Evolutionary conservation across 106 monocot species (phyloP).

Genomic region (Phalaenopsis equestris): DNA sequence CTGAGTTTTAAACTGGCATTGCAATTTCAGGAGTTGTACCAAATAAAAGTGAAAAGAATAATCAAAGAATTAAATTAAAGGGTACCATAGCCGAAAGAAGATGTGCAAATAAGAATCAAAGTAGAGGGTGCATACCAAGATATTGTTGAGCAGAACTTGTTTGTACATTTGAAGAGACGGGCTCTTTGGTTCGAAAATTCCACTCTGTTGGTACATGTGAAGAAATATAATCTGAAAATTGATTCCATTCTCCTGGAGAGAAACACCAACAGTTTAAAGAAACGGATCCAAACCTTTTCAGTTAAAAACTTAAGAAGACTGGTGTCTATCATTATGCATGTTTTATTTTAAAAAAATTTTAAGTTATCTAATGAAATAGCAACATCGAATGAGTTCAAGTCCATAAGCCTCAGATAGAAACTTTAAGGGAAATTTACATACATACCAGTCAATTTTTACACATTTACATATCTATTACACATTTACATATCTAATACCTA

Average conservation of each 20-base stretch:
- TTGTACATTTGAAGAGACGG: slow-evolving; percentile 6
- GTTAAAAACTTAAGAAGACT: not conserved
- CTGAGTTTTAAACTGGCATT: too few relatives aligned
- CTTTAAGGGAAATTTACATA: not conserved
- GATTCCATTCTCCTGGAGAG: slow-evolving; percentile 8
- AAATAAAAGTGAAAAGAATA: not conserved
- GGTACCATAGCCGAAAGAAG: not conserved
- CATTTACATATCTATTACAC: too few relatives aligned
- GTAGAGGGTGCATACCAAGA: not conserved
- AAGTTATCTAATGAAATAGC: not conserved
- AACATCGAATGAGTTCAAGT: not conserved
- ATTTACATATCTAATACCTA: too few relatives aligned
- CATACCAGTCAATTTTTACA: too few relatives aligned
- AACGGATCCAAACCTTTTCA: not conserved
- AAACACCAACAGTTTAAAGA: not conserved
- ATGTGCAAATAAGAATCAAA: not conserved
- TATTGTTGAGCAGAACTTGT: slow-evolving; percentile 3
- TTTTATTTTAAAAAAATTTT: not conserved
- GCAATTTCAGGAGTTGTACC: not conserved
- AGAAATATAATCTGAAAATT: slow-evolving; percentile 12
- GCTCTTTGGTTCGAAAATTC: slow-evolving; percentile 7
- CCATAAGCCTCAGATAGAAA: not conserved
- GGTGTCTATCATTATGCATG: not conserved
- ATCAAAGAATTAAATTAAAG: not conserved
- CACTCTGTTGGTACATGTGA: slow-evolving; percentile 10